Conservation (phyloP, 2,329 filamentous ascomycete genomes). For the Coniochaeta sp. region DNA sequence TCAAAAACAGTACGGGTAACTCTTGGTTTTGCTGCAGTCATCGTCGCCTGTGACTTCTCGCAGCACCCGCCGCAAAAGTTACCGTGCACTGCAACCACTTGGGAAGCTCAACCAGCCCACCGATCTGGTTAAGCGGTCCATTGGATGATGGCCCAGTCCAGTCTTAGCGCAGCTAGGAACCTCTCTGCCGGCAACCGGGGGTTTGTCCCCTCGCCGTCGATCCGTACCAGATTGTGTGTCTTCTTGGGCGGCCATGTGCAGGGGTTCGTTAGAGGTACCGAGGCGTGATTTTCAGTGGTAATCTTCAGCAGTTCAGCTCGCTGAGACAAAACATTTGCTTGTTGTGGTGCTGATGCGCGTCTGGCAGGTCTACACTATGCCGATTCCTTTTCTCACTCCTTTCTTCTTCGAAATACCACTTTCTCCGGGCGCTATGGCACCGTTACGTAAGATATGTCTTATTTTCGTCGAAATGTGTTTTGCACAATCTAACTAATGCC, state of each 20-base stretch:
- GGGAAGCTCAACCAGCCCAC: not conserved
- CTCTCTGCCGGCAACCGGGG: not conserved
- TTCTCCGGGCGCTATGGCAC: not conserved
- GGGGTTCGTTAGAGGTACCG: not conserved
- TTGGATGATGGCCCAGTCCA: not conserved
- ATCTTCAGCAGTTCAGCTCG: not conserved
- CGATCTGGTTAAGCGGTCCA: not conserved
- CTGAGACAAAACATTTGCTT: not conserved
- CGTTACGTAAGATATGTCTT: not conserved
- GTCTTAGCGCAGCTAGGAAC: not conserved
- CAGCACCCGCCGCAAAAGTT: no score
- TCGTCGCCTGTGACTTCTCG: no score
- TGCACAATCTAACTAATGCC: not conserved
- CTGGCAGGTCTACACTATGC: not conserved
- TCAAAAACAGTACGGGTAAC: no score
- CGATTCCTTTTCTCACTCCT: not conserved
- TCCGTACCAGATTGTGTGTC: not conserved
- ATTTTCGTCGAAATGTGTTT: not conserved
- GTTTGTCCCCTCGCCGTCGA: not conserved
- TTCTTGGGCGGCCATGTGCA: not conserved
- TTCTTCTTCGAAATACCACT: not conserved
- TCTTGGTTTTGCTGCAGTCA: no score
- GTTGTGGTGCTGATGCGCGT: no score
- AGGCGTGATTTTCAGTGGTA: not conserved
- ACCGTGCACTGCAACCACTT: no score